Evolutionary conservation across 306 rosid species (phyloP), one percentile per base, ranked within the genome.

Genomic region (Cucumis melo): DNA sequence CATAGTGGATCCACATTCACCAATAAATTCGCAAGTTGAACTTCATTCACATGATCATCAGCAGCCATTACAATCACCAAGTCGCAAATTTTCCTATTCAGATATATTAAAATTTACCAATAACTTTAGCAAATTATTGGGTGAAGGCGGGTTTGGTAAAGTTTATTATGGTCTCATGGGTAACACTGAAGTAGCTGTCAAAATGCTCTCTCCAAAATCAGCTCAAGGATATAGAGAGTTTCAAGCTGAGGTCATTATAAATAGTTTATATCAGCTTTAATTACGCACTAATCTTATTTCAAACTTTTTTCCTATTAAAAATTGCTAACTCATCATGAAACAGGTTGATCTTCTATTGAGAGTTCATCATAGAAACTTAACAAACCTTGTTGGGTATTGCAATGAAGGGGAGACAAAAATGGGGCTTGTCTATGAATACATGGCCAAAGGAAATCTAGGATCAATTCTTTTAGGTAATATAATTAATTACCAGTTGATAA

Each of bases 361-460:
- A 54, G 76, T 85, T 77, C 88, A 85, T 64, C 88, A 85, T 16
- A 82, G 67, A 80, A 82, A 82, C 50, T 74, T 82, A 39, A 82
- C 78, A 9, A 72, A 79, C 38, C 79, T 80, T 29, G 17, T 77
- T n/a, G 82, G 84, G 12, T 84, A 67, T 16, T 80, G 80, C 42
- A 64, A 80, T 0, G 80, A 85, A 77, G 81, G 72, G 6, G 79
- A 74, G 10, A 36, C 72, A 1, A 79, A 36, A 20, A 51, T 79
- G 50, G 80, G 62, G 4, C 36, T 82, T 57, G 9, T 85, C 46
- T 80, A 80, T 78, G 88, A 82, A 56, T 82, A 78, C 50, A 83
- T 79, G 86, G 58, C 29, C 5, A 76, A 70, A 38, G 88, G 86
- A 61, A 74, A 78, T 56, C 79, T 85, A 16, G 86, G 77, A 10